Evolutionary conservation across 179 eudicot species (phyloP).

Genomic region (Pouteria campechiana): DNA sequence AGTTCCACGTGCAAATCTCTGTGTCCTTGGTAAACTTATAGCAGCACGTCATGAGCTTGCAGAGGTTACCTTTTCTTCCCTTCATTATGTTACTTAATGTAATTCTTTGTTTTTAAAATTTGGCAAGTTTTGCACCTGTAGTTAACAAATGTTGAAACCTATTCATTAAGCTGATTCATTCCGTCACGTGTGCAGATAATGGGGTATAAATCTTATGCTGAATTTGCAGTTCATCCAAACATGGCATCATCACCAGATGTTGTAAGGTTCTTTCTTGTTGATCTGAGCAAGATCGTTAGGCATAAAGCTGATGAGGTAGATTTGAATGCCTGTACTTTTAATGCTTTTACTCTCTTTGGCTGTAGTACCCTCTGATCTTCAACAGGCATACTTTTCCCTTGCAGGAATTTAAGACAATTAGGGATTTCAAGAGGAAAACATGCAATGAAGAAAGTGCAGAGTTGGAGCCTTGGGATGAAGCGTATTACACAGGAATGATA

Average conservation of each 20-base stretch:
- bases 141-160: too few relatives aligned
- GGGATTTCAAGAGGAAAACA: constrained; percentile 47
- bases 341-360: neutral
- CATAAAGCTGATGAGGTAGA: constrained; percentile 78
- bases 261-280: constrained; percentile 60
- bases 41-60: constrained; percentile 91
- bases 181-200: constrained; percentile 44
- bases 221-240: constrained; percentile 59
- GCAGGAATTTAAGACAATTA: constrained; percentile 59
- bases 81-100: too few relatives aligned
- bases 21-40: constrained; percentile 77
- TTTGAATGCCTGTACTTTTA: neutral
- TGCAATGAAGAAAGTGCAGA: constrained; percentile 38
- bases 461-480: constrained; percentile 94
- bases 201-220: constrained; percentile 78
- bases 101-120: too few relatives aligned
- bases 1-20: constrained; percentile 76
- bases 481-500: constrained; percentile 69
- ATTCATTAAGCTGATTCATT: constrained; percentile 9
- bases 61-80: constrained; percentile 51
- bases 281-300: constrained; percentile 69
- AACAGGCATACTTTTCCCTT: neutral
- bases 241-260: constrained; percentile 86
- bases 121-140: too few relatives aligned
- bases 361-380: neutral